These are phyloP conservation scores for Actinomortierella ambigua DNA, from an alignment of 371 early-diverging fungal genomes.

Conservation along the genomic window DNA sequence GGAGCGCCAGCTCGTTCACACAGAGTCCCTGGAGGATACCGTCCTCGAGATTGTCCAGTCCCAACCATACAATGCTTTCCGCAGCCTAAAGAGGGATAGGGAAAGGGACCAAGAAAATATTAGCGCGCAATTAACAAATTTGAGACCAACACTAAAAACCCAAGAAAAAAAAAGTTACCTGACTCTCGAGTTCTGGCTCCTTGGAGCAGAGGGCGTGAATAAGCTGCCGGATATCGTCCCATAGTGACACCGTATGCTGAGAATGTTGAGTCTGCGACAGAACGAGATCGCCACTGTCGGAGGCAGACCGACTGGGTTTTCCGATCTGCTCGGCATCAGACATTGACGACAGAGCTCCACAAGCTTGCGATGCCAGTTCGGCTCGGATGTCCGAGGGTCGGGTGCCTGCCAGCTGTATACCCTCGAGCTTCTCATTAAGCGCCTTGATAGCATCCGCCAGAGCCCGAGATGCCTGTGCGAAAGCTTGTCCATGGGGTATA, in stretches of 20 bases:
- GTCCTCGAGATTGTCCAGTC: conserved; percentile 28
- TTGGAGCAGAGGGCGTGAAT: conserved; percentile 6
- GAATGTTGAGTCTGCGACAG: conserved; percentile 24
- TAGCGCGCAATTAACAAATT: too few species aligned
- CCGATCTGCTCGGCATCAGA: too few species aligned
- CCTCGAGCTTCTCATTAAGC: too few species aligned
- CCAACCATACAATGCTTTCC: conserved; percentile 10
- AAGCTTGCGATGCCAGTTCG: too few species aligned
- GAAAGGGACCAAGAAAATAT: too few species aligned
- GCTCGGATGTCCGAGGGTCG: too few species aligned
- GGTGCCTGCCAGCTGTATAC: too few species aligned
- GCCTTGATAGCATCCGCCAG: too few species aligned
- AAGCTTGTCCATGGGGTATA: too few species aligned
- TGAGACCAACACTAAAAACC: too few species aligned
- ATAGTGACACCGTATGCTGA: conserved; percentile 24
- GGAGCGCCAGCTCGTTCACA: conserved; percentile 11
- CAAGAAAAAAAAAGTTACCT: conserved; percentile 13
- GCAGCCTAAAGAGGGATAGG: conserved; percentile 8
- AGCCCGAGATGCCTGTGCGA: too few species aligned
- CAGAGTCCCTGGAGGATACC: conserved; percentile 22
- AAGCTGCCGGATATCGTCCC: conserved; percentile 32
- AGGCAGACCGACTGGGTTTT: not conserved
- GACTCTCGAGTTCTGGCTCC: not conserved
- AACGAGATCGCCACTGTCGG: conserved; percentile 7
- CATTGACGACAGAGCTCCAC: too few species aligned